phyloP scores from a whole-genome alignment of 768 basidiomycete species.

The Omphalotus guepiniiformis region DNA sequence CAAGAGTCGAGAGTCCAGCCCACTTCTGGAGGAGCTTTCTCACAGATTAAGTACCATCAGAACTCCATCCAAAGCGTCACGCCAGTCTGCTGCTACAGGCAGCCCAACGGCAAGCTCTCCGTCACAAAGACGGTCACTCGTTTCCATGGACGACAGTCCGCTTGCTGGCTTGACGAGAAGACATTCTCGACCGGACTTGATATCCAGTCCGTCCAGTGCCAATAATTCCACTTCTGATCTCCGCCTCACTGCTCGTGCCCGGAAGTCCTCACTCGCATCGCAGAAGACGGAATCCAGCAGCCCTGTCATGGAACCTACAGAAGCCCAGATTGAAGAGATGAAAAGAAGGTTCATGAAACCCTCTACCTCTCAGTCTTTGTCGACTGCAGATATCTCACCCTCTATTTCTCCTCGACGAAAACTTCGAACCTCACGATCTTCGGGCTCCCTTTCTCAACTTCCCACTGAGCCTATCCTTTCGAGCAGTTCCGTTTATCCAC shows the following conservation, averaged over 20 bases:
- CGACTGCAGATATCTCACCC: slow-evolving; percentile 13
- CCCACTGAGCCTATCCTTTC: slow-evolving; percentile 8
- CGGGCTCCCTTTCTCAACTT: slow-evolving; percentile 6
- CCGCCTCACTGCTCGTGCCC: not conserved
- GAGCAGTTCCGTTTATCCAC: slow-evolving; percentile 30
- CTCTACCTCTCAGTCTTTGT: slow-evolving; percentile 21
- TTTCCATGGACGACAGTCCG: slow-evolving; percentile 19
- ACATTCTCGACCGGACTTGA: not conserved
- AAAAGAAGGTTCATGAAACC: slow-evolving; percentile 48
- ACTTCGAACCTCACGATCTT: slow-evolving; percentile 18
- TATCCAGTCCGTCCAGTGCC: not conserved
- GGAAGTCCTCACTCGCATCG: slow-evolving; percentile 2
- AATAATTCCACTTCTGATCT: not conserved
- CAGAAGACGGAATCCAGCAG: slow-evolving; percentile 20
- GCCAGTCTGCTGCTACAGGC: slow-evolving; percentile 24
- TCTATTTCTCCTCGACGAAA: slow-evolving; percentile 18
- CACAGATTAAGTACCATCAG: slow-evolving; percentile 37
- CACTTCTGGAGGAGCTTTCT: slow-evolving; percentile 46
- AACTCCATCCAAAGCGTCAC: slow-evolving; percentile 18
- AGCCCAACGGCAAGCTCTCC: too few species aligned
- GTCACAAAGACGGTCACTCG: slow-evolving; percentile 19
- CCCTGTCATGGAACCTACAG: slow-evolving; percentile 29
- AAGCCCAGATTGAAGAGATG: slow-evolving; percentile 59
- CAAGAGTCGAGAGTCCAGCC: slow-evolving; percentile 51
- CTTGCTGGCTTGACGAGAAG: not conserved